Evolutionary conservation across 2,329 filamentous ascomycete genomes (phyloP), one percentile per base, ranked within the genome.

Genomic region (Trichoderma cornu-damae): DNA sequence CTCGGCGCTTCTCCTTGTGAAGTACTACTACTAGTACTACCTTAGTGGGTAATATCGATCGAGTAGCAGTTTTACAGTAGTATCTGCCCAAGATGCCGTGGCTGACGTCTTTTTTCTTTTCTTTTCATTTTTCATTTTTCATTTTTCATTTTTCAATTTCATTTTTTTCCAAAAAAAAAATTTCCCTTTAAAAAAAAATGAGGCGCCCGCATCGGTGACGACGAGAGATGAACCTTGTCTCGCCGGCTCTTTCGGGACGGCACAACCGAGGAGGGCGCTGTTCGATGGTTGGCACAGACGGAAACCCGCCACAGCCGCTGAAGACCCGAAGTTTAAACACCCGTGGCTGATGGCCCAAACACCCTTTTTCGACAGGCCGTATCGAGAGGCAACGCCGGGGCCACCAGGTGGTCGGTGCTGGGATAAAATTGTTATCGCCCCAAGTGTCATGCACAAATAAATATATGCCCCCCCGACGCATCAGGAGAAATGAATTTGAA

Each of bases 271-370:
- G 18, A 12, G 52, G 42, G n/a, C n/a, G n/a, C n/a, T 20, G 49
- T 20, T 43, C 24, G 28, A 35, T 35, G 38, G 50, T n/a, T 55
- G 52, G 52, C 52, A 47, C 40, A 20, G 52, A 22, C 52, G 42
- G 28, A 55, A 30, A 43, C 24, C 52, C 52, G 52, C 52, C 52
- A 55, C 52, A 37, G 16, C 52, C 52, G 52, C 32, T 55, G 52
- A 47, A 55, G 52, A 55, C 52, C 32, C 52, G 34, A 37, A 30
- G 6, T n/a, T 44, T n/a, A 20, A 38, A 30, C 20, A 44, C 32
- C 24, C 16, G 22, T 47, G 34, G 34, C 30, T 37, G 11, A 47
- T 11, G 24, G 6, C 14, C 38, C 9, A 16, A 26, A 44, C 32
- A n/a, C n/a, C n/a, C n/a, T n/a, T 22, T 37, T 30, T 20, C 12